These are phyloP conservation scores for Inga leiocalycina DNA, from an alignment of 306 rosid genomes.

Conservation along the genomic window DNA sequence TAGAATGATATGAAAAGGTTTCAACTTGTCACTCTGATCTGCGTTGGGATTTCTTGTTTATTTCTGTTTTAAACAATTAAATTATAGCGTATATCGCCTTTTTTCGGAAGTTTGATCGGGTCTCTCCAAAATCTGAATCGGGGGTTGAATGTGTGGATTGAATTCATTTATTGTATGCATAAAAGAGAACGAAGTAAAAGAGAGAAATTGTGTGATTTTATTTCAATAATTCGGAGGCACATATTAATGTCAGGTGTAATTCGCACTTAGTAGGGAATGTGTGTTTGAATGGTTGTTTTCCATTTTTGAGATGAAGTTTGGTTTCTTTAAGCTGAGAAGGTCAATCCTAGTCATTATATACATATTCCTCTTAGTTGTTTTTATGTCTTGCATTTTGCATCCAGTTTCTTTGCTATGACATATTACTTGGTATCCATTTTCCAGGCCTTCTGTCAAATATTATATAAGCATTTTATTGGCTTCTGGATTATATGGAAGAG, in stretches of 20 bases:
- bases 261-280: slow-evolving; percentile 1
- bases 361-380: neutral
- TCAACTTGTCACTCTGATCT: neutral
- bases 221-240: neutral
- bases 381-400: neutral
- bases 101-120: slow-evolving; percentile 52
- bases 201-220: slow-evolving; percentile 10
- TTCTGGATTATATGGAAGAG: neutral
- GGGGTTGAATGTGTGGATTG: slow-evolving; percentile 26
- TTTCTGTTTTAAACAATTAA: neutral
- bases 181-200: neutral
- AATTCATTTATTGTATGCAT: slow-evolving; percentile 23
- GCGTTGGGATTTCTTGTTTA: neutral
- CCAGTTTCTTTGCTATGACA: neutral
- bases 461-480: neutral
- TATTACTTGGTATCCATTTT: slow-evolving; percentile 2
- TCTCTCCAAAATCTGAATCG: slow-evolving; percentile 23
- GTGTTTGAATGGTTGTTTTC: slow-evolving; percentile 18
- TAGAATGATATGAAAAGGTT: neutral
- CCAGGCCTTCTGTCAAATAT: neutral
- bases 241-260: neutral
- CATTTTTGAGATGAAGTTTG: slow-evolving; percentile 2
- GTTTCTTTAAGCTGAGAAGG: neutral
- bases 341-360: neutral
- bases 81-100: slow-evolving; percentile 32